Evolutionary conservation across 371 early-diverging fungal genomes (phyloP).

Genomic region (Mucor circinelloides): DNA sequence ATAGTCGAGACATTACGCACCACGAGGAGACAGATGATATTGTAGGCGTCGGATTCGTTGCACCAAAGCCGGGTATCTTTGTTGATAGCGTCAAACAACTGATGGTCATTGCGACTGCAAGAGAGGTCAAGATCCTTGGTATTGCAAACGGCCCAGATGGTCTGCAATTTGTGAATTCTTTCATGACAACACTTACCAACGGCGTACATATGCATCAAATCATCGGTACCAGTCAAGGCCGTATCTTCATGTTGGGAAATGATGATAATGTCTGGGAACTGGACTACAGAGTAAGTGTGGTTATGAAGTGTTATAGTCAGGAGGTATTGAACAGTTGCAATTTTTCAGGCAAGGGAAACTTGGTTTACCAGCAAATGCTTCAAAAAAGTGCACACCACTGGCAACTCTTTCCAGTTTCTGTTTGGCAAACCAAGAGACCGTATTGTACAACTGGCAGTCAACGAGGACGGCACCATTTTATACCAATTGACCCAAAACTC

Average conservation of each 20-base stretch:
- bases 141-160: slow-evolving; percentile 39
- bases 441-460: slow-evolving; percentile 62
- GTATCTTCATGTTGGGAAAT: slow-evolving; percentile 88
- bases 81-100: slow-evolving; percentile 74
- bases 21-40: slow-evolving; percentile 88
- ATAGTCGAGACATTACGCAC: slow-evolving; percentile 63
- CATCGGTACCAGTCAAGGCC: slow-evolving; percentile 74
- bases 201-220: slow-evolving; percentile 78
- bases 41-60: slow-evolving; percentile 77
- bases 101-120: slow-evolving; percentile 82
- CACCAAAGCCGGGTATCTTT: slow-evolving; percentile 77
- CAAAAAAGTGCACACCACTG: slow-evolving; percentile 49
- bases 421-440: slow-evolving; percentile 39
- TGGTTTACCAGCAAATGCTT: slow-evolving; percentile 82
- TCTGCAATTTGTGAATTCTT: slow-evolving; percentile 68
- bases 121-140: slow-evolving; percentile 82
- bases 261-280: slow-evolving; percentile 91
- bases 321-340: background rate
- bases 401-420: slow-evolving; percentile 10
- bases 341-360: slow-evolving; percentile 65
- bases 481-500: slow-evolving; percentile 53
- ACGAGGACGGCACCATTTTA: slow-evolving; percentile 44
- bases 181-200: slow-evolving; percentile 74
- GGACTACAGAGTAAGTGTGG: slow-evolving; percentile 67
- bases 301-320: background rate